These are phyloP conservation scores for Cercophora samala DNA, from an alignment of 495 filamentous ascomycete genomes.

Conservation along the genomic window DNA sequence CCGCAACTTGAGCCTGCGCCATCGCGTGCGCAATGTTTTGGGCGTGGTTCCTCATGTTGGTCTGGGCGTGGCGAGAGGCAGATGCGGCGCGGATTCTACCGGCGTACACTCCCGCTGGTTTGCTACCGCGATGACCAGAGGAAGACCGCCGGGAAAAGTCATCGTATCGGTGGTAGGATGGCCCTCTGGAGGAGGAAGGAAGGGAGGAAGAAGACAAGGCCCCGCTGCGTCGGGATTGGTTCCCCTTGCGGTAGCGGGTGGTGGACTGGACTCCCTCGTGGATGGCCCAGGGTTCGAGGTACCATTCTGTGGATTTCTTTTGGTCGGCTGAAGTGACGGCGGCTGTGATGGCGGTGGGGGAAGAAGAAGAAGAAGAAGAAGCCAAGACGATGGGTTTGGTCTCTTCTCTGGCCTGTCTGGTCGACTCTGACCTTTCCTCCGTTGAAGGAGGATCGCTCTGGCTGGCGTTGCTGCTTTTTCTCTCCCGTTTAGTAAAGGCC, in stretches of 20 bases:
- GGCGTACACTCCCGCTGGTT: background rate
- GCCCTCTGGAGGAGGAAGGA: background rate
- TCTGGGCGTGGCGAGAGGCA: background rate
- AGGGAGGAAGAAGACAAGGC: background rate
- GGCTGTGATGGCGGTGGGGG: slow-evolving; percentile 1
- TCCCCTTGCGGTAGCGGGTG: slow-evolving; percentile 47
- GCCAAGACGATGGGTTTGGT: background rate
- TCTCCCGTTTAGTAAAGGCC: slow-evolving; percentile 46
- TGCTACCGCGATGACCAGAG: background rate
- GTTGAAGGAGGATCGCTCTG: slow-evolving; percentile 1
- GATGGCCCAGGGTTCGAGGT: slow-evolving; percentile 39
- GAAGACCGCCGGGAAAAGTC: background rate
- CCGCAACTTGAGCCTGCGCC: background rate
- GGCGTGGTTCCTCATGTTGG: background rate
- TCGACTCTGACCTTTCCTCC: background rate
- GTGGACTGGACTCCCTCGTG: slow-evolving; percentile 45
- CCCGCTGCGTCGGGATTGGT: slow-evolving; percentile 21
- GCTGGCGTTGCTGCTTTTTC: slow-evolving; percentile 20
- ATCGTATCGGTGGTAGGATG: background rate
- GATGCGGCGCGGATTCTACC: background rate
- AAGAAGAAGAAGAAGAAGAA: background rate
- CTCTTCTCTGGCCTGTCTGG: background rate
- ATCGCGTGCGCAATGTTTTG: background rate
- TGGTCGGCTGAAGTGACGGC: slow-evolving; percentile 13
- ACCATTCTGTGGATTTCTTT: slow-evolving; percentile 45